These are phyloP conservation scores for Paratinospora sagittata DNA, from an alignment of 164 flowering plant genomes.

Conservation along the genomic window DNA sequence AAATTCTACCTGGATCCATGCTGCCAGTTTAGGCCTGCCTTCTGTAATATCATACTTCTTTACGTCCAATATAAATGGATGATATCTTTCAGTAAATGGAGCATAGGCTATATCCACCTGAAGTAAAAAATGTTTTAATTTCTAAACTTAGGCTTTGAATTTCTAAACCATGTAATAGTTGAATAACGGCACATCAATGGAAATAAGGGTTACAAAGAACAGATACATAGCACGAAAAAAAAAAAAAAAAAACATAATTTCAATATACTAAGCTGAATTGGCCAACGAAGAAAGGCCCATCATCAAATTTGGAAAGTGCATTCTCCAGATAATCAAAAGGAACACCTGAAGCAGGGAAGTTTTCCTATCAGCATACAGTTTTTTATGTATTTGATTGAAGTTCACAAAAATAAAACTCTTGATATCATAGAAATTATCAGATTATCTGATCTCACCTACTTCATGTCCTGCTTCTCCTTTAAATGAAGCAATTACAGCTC, in stretches of 20 bases:
- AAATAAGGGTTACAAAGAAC: background rate
- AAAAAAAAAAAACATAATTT: background rate
- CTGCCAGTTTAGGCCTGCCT: slow-evolving; percentile 66
- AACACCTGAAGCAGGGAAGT: slow-evolving; percentile 37
- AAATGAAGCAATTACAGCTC: slow-evolving; percentile 30
- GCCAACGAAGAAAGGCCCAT: slow-evolving; percentile 95
- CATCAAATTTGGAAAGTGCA: slow-evolving; percentile 70
- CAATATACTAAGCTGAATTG: slow-evolving; percentile 60
- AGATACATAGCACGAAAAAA: background rate
- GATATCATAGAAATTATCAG: background rate
- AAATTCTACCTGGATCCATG: slow-evolving; percentile 64
- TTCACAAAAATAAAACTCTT: slow-evolving; percentile 2
- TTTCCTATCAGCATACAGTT: background rate
- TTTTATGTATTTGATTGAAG: background rate
- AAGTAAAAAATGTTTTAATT: background rate
- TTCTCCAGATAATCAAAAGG: slow-evolving; percentile 67
- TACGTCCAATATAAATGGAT: slow-evolving; percentile 48
- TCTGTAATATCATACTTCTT: slow-evolving; percentile 51
- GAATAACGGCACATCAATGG: background rate
- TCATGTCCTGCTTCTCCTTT: slow-evolving; percentile 39
- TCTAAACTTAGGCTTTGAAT: background rate
- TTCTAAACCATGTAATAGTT: background rate
- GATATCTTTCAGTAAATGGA: slow-evolving; percentile 78
- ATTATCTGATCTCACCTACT: slow-evolving; percentile 37
- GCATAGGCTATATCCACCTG: slow-evolving; percentile 91